phyloP scores from a whole-genome alignment of 768 basidiomycete genomes.

The Daedalea quercina region DNA sequence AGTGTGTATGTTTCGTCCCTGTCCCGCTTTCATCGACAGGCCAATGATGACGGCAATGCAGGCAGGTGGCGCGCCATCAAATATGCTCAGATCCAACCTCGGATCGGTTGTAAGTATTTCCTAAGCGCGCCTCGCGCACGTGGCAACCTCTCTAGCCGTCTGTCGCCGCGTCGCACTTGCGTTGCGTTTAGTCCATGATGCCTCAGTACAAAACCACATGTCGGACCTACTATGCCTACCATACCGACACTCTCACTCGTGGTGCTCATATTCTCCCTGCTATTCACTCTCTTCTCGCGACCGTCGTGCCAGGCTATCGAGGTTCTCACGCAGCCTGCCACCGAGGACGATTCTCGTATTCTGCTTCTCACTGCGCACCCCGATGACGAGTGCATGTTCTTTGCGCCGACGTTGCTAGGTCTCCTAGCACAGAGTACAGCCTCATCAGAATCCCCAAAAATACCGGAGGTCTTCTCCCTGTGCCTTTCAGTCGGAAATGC shows the following conservation, averaged over 20 bases:
- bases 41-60: no score
- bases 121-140: no score
- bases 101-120: no score
- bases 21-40: no score
- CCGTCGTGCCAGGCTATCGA: not conserved
- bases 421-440: constrained; percentile 23
- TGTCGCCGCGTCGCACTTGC: no score
- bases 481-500: constrained; percentile 80
- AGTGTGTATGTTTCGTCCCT: no score
- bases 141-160: no score
- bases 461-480: constrained; percentile 36
- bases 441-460: not conserved
- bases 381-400: constrained; percentile 94
- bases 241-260: not conserved
- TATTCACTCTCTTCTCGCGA: not conserved
- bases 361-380: constrained; percentile 88
- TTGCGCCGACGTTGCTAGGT: constrained; percentile 72
- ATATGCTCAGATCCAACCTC: no score
- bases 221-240: no score
- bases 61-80: no score
- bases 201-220: no score
- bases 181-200: no score
- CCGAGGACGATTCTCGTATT: constrained; percentile 19
- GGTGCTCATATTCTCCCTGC: not conserved
- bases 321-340: not conserved